Evolutionary conservation across 176 grass and related monocot genomes (phyloP).

Genomic region (maize (Zea mays)): DNA sequence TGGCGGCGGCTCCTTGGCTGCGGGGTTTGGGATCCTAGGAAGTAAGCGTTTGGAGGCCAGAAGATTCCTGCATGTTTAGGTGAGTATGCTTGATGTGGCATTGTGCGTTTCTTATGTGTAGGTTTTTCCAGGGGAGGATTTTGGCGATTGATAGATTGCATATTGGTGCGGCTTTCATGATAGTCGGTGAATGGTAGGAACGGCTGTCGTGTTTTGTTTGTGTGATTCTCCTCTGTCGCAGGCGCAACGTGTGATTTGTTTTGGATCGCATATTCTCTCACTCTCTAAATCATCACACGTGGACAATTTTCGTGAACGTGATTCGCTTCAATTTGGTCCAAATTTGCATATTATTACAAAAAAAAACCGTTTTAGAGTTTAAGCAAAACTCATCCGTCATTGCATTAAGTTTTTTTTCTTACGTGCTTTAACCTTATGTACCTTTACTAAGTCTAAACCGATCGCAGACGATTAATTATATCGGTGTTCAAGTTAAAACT

Average conservation of each 20-base stretch:
- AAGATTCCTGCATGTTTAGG: slow-evolving; percentile 20
- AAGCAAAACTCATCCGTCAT: background rate
- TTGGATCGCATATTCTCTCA: background rate
- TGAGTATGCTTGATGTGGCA: slow-evolving; percentile 17
- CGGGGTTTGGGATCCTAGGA: slow-evolving; percentile 31
- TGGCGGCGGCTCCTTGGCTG: background rate
- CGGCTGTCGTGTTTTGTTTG: background rate
- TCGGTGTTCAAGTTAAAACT: background rate
- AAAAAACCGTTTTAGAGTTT: background rate
- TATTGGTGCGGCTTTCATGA: background rate
- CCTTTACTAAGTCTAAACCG: background rate
- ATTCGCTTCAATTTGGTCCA: background rate
- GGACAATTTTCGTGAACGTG: background rate
- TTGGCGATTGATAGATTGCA: background rate
- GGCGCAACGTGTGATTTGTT: background rate
- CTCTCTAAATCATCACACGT: background rate
- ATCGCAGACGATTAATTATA: slow-evolving; percentile 10
- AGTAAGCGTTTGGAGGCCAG: background rate
- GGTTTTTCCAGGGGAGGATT: background rate
- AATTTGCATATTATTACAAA: background rate
- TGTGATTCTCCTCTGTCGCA: background rate
- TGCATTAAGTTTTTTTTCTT: background rate
- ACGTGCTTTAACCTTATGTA: background rate
- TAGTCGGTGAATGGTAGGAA: background rate
- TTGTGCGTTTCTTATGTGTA: background rate